A percentile compares a stretch with the other conserved stretches of the same genome.
Conservation (phyloP, 129 eudicot species). For the Gnaphalium uliginosum region DNA sequence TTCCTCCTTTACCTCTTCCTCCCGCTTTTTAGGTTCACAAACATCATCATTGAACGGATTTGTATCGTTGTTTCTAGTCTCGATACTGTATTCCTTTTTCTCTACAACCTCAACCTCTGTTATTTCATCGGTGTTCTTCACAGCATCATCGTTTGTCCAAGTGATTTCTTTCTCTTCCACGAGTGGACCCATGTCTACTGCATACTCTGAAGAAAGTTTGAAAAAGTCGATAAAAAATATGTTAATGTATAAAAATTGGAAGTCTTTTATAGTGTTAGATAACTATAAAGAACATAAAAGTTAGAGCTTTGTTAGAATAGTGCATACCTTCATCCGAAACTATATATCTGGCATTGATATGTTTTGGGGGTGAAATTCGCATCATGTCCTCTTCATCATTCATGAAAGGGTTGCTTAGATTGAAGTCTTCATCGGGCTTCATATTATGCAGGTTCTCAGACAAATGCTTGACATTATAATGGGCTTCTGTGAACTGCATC, state of each 20-base stretch:
- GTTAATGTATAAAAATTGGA: background rate
- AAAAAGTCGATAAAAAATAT: too few species aligned
- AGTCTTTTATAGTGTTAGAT: background rate
- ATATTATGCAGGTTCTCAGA: constrained; percentile 55
- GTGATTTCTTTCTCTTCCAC: constrained; percentile 12
- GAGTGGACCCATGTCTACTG: background rate
- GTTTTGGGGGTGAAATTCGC: background rate
- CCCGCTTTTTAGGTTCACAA: background rate
- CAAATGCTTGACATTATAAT: constrained; percentile 42
- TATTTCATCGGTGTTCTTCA: background rate
- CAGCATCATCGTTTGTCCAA: constrained; percentile 6
- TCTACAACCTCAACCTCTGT: background rate
- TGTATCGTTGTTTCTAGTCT: background rate
- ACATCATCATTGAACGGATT: background rate
- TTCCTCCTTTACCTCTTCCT: constrained; percentile 20
- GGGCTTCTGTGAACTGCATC: constrained; percentile 60
- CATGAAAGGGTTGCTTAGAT: background rate
- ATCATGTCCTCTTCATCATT: constrained; percentile 2
- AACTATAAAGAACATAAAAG: background rate
- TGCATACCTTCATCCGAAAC: background rate
- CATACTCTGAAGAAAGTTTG: background rate
- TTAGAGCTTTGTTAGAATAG: background rate
- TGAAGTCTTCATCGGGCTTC: constrained; percentile 55
- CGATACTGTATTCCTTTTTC: background rate
- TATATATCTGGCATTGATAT: background rate